These are phyloP conservation scores for Pseudocercospora ulei DNA, from an alignment of 2,329 filamentous ascomycete species.

Conservation along the genomic window DNA sequence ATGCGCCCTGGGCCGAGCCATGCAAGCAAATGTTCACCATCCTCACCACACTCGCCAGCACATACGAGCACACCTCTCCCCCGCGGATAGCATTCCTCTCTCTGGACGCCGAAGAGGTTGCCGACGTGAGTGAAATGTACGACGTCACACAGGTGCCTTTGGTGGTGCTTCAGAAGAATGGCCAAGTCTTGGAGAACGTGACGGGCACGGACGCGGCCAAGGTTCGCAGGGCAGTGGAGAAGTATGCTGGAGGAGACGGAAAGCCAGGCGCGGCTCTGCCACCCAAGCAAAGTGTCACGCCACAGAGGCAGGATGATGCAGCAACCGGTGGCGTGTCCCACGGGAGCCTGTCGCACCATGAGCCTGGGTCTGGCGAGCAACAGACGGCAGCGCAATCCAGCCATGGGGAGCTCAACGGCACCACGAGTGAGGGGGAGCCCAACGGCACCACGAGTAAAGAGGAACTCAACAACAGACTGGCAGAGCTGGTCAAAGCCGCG, in stretches of 20 bases:
- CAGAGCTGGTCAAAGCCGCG: slow-evolving; percentile 82
- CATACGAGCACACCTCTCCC: slow-evolving; percentile 62
- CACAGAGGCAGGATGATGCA: slow-evolving; percentile 13
- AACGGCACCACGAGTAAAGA: slow-evolving; percentile 63
- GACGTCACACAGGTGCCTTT: slow-evolving; percentile 91
- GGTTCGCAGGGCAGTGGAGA: slow-evolving; percentile 77
- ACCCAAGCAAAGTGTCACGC: slow-evolving; percentile 35
- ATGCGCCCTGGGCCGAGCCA: slow-evolving; percentile 91
- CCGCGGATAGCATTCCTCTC: slow-evolving; percentile 69
- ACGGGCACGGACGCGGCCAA: slow-evolving; percentile 82
- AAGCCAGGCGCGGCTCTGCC: slow-evolving; percentile 36
- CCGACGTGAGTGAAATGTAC: slow-evolving; percentile 83
- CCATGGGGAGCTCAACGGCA: slow-evolving; percentile 33
- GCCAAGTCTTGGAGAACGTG: slow-evolving; percentile 69
- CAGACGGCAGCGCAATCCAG: slow-evolving; percentile 43
- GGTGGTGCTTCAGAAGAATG: slow-evolving; percentile 69
- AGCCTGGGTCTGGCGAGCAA: slow-evolving; percentile 38
- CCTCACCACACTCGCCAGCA: slow-evolving; percentile 71
- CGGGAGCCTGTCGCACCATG: slow-evolving; percentile 37
- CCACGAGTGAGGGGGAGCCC: slow-evolving; percentile 66
- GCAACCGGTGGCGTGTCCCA: slow-evolving; percentile 24
- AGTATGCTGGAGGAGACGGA: slow-evolving; percentile 49
- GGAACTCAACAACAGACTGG: slow-evolving; percentile 70
- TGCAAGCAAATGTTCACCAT: slow-evolving; percentile 90
- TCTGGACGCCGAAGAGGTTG: slow-evolving; percentile 88